Evolutionary conservation across 2,329 filamentous ascomycete genomes (phyloP).

Genomic region (Incumbomyces delicatus): DNA sequence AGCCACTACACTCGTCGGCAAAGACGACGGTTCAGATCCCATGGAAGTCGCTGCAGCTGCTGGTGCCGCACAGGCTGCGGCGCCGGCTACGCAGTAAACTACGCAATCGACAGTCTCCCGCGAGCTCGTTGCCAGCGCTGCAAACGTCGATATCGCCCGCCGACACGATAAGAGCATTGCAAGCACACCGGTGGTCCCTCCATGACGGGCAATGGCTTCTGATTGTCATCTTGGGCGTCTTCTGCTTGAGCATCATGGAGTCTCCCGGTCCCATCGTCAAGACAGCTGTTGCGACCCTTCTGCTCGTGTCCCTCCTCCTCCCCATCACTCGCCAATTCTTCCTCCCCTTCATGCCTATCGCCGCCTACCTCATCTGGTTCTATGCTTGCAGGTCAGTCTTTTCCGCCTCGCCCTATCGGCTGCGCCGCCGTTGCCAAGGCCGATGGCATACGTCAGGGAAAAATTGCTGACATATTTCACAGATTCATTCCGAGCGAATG

Average conservation of each 20-base stretch:
- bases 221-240: constrained; percentile 63
- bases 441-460: background rate
- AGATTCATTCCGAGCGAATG: constrained; percentile 86
- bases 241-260: constrained; percentile 74
- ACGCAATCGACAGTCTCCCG: constrained; percentile 55
- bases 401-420: background rate
- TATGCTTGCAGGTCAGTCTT: constrained; percentile 77
- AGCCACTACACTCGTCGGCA: constrained; percentile 26
- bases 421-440: constrained; percentile 2
- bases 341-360: constrained; percentile 73
- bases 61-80: constrained; percentile 55
- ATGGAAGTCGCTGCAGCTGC: constrained; percentile 40
- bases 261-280: constrained; percentile 68
- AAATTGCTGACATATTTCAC: constrained; percentile 11
- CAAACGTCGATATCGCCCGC: constrained; percentile 73
- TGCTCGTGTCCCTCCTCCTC: constrained; percentile 63
- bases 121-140: constrained; percentile 64
- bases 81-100: constrained; percentile 60
- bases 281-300: constrained; percentile 56
- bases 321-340: constrained; percentile 87
- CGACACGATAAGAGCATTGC: constrained; percentile 66
- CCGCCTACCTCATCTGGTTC: constrained; percentile 82
- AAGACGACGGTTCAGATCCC: constrained; percentile 38
- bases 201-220: constrained; percentile 81
- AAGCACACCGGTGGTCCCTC: constrained; percentile 67